Evolutionary conservation across 331 rosid genomes (phyloP).

Genomic region (Ulmus americana): DNA sequence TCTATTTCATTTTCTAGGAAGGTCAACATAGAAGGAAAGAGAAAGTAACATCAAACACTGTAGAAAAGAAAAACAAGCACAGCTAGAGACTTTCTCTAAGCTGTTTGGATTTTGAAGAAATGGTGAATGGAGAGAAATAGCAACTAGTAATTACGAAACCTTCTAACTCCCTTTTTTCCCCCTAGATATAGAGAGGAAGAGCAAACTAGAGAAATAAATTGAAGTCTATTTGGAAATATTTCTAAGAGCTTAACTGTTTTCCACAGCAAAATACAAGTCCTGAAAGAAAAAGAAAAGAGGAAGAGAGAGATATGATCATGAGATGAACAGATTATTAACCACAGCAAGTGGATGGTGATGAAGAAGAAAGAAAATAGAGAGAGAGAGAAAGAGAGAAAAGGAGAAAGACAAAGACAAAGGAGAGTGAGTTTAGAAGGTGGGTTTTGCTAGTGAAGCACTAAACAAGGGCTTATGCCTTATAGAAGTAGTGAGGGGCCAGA

Average conservation of each 20-base stretch:
- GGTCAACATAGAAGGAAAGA: conserved; percentile 19
- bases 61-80: conserved; percentile 22
- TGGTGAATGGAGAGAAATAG: conserved; percentile 14
- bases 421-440: conserved; percentile 29
- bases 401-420: conserved; percentile 6
- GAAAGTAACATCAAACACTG: conserved; percentile 22
- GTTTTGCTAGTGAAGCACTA: conserved; percentile 44
- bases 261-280: background rate
- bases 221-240: background rate
- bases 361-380: conserved; percentile 13
- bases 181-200: conserved; percentile 16
- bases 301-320: background rate
- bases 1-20: background rate
- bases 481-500: conserved; percentile 30
- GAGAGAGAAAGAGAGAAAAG: background rate
- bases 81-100: conserved; percentile 27
- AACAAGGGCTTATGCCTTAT: conserved; percentile 35
- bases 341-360: background rate
- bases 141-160: background rate
- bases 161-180: conserved; percentile 5
- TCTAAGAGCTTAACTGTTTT: conserved; percentile 15
- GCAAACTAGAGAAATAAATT: conserved; percentile 1
- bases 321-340: background rate
- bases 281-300: background rate
- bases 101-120: conserved; percentile 13